Conservation (phyloP, 331 rosid genomes). For the Dryas integrifolia region DNA sequence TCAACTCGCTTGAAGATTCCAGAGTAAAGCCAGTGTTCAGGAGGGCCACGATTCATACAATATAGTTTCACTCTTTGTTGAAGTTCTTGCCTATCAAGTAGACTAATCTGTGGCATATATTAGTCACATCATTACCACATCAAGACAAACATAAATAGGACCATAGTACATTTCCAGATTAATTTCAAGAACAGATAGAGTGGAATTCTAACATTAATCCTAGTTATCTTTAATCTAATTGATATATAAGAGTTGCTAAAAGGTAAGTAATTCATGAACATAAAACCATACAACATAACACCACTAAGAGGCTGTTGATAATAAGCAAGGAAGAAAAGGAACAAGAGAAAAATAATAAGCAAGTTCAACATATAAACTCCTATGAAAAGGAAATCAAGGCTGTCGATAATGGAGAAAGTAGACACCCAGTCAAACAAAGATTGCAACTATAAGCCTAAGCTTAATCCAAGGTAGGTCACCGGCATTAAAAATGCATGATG, state of each 20-base stretch:
- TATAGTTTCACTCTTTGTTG: constrained; percentile 73
- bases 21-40: constrained; percentile 82
- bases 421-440: neutral
- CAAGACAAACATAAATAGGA: constrained; percentile 4
- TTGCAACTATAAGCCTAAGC: neutral
- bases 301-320: neutral
- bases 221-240: neutral
- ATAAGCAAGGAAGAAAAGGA: neutral
- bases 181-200: neutral
- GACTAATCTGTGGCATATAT: constrained; percentile 61
- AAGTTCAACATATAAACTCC: neutral
- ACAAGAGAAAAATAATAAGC: neutral
- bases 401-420: neutral
- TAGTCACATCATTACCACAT: constrained; percentile 21
- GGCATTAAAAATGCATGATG: neutral
- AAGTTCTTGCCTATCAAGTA: constrained; percentile 93
- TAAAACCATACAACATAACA: neutral
- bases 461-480: neutral
- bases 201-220: neutral
- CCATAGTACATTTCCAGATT: neutral
- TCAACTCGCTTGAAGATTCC: constrained; percentile 72
- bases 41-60: constrained; percentile 52
- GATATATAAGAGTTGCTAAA: neutral
- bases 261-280: neutral
- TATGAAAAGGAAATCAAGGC: neutral